Evolutionary conservation across 768 basidiomycete genomes (phyloP).

Genomic region (Mycena filopes): DNA sequence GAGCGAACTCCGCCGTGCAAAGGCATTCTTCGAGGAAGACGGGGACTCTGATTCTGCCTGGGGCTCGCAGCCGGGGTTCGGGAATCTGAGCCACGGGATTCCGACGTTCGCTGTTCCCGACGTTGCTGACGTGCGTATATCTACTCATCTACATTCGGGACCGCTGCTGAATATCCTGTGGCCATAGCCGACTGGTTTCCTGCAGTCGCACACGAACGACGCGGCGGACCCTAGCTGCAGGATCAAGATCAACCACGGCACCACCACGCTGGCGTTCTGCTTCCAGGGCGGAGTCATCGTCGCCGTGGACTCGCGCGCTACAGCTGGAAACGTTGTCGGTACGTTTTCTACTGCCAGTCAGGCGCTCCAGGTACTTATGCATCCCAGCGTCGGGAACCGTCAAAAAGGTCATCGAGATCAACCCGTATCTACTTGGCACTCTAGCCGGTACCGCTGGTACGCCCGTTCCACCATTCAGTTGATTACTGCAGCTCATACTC

Average conservation of each 20-base stretch:
- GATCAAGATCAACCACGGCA: constrained; percentile 99
- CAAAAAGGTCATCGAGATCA: constrained; percentile 99
- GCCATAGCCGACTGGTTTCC: constrained; percentile 85
- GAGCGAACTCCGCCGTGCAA: constrained; percentile 59
- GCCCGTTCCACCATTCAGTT: too few species aligned
- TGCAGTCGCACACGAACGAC: constrained; percentile 94
- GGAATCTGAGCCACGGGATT: constrained; percentile 73
- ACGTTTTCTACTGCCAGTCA: constrained; percentile 38
- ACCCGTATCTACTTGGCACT: constrained; percentile 95
- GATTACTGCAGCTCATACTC: too few species aligned
- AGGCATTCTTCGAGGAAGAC: constrained; percentile 61
- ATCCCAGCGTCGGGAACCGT: constrained; percentile 91
- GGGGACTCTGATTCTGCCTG: constrained; percentile 76
- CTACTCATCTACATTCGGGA: background rate
- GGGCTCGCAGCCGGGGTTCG: constrained; percentile 86
- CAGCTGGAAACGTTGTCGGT: constrained; percentile 97
- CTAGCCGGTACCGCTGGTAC: constrained; percentile 98
- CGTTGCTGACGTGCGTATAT: constrained; percentile 74
- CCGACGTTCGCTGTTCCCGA: constrained; percentile 79
- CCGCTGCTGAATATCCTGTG: background rate
- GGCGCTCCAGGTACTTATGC: background rate
- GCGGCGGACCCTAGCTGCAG: constrained; percentile 91
- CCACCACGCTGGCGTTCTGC: constrained; percentile 96
- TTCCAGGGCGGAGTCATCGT: constrained; percentile 98
- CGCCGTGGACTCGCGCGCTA: constrained; percentile 97